phyloP scores from a whole-genome alignment of 2,329 filamentous ascomycete species.

The Colletotrichum coccodes region DNA sequence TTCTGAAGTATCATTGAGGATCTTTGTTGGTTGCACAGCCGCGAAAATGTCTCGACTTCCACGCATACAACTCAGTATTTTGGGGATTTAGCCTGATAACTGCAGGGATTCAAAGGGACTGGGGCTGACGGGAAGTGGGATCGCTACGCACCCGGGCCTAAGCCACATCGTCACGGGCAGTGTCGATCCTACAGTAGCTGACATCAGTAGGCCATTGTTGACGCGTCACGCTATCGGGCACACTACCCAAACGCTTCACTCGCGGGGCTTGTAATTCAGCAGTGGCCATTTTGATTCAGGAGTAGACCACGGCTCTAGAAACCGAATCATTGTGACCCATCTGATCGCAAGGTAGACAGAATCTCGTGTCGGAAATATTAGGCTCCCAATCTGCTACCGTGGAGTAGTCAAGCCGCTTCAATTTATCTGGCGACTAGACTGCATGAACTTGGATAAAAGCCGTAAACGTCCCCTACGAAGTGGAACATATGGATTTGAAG shows the following conservation, averaged over 20 bases:
- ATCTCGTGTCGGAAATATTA: not conserved
- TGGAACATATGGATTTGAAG: not conserved
- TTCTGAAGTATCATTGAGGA: not conserved
- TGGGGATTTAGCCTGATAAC: not conserved
- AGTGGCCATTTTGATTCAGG: not conserved
- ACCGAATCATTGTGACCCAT: not conserved
- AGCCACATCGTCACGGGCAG: constrained; percentile 9
- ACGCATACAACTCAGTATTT: not conserved
- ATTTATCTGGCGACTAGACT: not conserved
- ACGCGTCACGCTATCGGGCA: constrained; percentile 1
- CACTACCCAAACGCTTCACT: not conserved
- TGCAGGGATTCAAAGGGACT: not conserved
- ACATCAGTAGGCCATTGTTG: not conserved
- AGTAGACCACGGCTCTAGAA: not conserved
- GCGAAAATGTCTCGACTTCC: not conserved
- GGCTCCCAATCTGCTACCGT: not conserved
- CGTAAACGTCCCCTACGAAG: not conserved
- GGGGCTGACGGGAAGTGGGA: constrained; percentile 13
- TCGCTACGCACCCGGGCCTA: not conserved
- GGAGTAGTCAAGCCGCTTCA: not conserved
- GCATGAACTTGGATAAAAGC: not conserved
- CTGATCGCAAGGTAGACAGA: not conserved
- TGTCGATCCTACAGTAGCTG: not conserved
- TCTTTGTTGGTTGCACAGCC: not conserved
- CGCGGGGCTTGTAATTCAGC: not conserved